Conservation (phyloP, 257 asterid genomes). For the Apocynum venetum region DNA sequence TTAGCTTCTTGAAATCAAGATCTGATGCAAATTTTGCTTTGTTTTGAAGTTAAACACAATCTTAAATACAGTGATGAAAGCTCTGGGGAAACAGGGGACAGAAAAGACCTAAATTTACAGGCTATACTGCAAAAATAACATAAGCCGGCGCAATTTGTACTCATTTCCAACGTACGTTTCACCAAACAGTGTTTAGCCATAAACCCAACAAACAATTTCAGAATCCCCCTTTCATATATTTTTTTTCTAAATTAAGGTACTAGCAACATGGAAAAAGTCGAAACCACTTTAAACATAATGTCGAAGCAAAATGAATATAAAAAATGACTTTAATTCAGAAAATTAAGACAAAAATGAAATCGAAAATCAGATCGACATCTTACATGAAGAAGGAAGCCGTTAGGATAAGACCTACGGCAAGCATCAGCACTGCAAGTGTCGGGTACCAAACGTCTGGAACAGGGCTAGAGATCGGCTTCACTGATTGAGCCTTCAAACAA, state of each 20-base stretch:
- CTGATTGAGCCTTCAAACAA: constrained; percentile 47
- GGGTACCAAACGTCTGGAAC: constrained; percentile 91
- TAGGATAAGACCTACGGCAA: constrained; percentile 70
- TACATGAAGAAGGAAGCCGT: constrained; percentile 93
- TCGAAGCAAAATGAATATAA: background rate
- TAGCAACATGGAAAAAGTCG: background rate
- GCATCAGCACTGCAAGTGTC: constrained; percentile 67
- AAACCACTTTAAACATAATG: background rate
- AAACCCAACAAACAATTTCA: background rate
- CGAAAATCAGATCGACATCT: constrained; percentile 14
- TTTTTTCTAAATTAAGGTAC: background rate
- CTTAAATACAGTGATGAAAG: background rate
- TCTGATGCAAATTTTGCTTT: background rate
- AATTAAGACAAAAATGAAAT: background rate
- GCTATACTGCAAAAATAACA: background rate
- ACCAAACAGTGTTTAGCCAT: background rate
- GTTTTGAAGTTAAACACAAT: background rate
- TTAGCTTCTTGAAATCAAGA: background rate
- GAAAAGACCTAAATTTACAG: background rate
- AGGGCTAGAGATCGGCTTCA: constrained; percentile 89
- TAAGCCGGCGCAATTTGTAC: background rate
- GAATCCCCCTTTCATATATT: background rate
- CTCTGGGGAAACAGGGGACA: background rate
- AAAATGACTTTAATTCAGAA: background rate
- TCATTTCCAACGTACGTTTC: background rate